These are phyloP conservation scores for Wallemia ichthyophaga DNA, from an alignment of 1,284 basidiomycete species.

Conservation along the genomic window DNA sequence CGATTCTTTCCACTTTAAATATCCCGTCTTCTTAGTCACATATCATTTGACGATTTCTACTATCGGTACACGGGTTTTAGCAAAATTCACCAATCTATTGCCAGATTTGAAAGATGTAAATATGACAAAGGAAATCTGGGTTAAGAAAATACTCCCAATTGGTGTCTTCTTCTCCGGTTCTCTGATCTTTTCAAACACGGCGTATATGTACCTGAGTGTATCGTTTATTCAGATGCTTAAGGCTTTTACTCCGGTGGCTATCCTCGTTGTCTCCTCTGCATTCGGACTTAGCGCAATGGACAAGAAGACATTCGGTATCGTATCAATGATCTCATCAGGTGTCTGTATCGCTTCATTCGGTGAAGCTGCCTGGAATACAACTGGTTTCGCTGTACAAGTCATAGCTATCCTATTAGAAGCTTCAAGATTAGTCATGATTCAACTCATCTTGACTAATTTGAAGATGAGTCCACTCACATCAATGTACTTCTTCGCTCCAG, in stretches of 20 bases:
- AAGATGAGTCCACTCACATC: constrained; percentile 95
- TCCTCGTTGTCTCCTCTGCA: constrained; percentile 23
- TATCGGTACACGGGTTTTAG: constrained; percentile 59
- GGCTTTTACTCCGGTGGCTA: constrained; percentile 18
- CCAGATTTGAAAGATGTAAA: constrained; percentile 64
- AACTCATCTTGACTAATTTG: constrained; percentile 73
- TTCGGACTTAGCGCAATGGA: constrained; percentile 70
- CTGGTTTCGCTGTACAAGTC: constrained; percentile 60
- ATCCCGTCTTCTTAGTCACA: constrained; percentile 60
- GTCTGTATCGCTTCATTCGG: constrained; percentile 68
- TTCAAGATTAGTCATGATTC: constrained; percentile 79
- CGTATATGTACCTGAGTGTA: constrained; percentile 69
- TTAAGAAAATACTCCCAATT: constrained; percentile 71
- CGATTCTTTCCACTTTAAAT: constrained; percentile 48
- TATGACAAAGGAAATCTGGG: constrained; percentile 50
- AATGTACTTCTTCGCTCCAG: constrained; percentile 38
- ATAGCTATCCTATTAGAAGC: constrained; percentile 64
- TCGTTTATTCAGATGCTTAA: constrained; percentile 97
- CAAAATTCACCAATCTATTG: constrained; percentile 61
- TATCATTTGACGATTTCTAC: constrained; percentile 31
- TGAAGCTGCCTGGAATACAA: constrained; percentile 51
- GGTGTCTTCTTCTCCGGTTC: constrained; percentile 49
- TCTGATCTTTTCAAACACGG: constrained; percentile 74
- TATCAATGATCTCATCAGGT: constrained; percentile 69
- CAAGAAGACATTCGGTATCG: constrained; percentile 45